Conservation (phyloP, 805 yeast genomes). For the Candida boleticola region DNA sequence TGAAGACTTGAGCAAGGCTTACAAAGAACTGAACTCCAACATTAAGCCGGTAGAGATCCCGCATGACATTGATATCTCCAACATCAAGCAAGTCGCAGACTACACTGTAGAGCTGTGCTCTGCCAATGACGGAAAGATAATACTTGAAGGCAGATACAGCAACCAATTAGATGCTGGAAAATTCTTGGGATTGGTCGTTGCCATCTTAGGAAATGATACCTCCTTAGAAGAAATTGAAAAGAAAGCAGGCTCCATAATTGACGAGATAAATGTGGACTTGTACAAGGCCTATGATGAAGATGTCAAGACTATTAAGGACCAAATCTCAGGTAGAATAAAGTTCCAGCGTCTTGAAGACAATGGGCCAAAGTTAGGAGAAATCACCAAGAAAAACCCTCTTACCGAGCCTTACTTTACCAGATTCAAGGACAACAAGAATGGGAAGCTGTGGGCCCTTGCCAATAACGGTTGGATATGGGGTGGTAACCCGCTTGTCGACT, state of each 20-base stretch:
- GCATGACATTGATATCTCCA: conserved; percentile 30
- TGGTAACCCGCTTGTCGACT: conserved; percentile 89
- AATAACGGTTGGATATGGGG: conserved; percentile 99
- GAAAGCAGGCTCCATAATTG: conserved; percentile 54
- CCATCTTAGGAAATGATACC: conserved; percentile 18
- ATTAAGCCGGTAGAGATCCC: conserved; percentile 43
- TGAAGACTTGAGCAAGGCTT: conserved; percentile 33
- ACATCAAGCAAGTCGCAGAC: conserved; percentile 44
- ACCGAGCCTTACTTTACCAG: conserved; percentile 88
- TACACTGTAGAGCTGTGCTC: conserved; percentile 46
- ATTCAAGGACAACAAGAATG: conserved; percentile 47
- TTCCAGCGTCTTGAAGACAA: conserved; percentile 72
- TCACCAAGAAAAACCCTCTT: conserved; percentile 51
- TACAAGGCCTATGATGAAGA: conserved; percentile 79
- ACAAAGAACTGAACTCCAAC: conserved; percentile 24
- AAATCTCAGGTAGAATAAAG: conserved; percentile 72
- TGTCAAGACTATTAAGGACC: conserved; percentile 58
- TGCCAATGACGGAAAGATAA: conserved; percentile 35
- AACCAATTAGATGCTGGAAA: conserved; percentile 51
- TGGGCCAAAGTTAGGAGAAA: conserved; percentile 79
- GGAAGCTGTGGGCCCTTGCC: conserved; percentile 70
- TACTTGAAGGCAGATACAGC: conserved; percentile 48
- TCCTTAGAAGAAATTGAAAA: conserved; percentile 23
- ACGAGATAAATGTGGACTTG: conserved; percentile 73
- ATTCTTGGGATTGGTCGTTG: conserved; percentile 51